phyloP scores from a whole-genome alignment of 2,329 filamentous ascomycete genomes.

The Epichloe glyceriae region DNA sequence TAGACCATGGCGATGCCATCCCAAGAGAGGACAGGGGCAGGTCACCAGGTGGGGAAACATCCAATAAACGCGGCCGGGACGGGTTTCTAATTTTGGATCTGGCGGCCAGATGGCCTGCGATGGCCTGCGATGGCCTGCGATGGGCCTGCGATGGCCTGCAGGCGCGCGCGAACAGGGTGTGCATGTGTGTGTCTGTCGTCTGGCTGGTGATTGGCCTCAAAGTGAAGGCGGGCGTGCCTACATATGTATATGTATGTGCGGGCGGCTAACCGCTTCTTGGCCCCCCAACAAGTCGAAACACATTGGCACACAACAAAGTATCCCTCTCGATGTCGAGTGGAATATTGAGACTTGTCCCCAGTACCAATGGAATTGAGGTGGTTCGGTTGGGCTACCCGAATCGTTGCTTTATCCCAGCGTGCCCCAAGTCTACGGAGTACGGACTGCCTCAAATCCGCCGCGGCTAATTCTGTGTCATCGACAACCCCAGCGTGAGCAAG shows the following conservation, averaged over 20 bases:
- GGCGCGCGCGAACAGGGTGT: slow-evolving; percentile 26
- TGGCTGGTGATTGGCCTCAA: slow-evolving; percentile 11
- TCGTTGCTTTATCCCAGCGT: too few relatives aligned
- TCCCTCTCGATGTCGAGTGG: too few relatives aligned
- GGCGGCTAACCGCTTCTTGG: slow-evolving; percentile 15
- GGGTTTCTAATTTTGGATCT: slow-evolving; percentile 24
- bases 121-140: slow-evolving; percentile 9
- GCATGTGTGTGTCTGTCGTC: slow-evolving; percentile 2
- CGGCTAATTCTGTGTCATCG: too few relatives aligned
- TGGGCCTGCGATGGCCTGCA: slow-evolving; percentile 13
- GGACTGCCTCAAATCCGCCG: too few relatives aligned
- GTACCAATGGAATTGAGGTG: too few relatives aligned
- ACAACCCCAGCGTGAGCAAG: too few relatives aligned
- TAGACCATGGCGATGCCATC: neutral
- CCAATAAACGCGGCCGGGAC: slow-evolving; percentile 20
- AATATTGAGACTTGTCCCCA: too few relatives aligned
- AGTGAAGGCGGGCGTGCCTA: neutral
- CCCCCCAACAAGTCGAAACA: slow-evolving; percentile 3
- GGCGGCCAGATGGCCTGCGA: slow-evolving; percentile 11
- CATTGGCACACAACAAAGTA: neutral
- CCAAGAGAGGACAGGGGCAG: neutral
- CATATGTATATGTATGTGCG: neutral
- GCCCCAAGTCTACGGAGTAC: too few relatives aligned
- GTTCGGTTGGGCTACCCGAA: too few relatives aligned
- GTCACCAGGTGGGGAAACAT: neutral